Evolutionary conservation across 768 basidiomycete species (phyloP), one percentile per base, ranked within the genome.

Genomic region (Rhodotorula graminis): DNA sequence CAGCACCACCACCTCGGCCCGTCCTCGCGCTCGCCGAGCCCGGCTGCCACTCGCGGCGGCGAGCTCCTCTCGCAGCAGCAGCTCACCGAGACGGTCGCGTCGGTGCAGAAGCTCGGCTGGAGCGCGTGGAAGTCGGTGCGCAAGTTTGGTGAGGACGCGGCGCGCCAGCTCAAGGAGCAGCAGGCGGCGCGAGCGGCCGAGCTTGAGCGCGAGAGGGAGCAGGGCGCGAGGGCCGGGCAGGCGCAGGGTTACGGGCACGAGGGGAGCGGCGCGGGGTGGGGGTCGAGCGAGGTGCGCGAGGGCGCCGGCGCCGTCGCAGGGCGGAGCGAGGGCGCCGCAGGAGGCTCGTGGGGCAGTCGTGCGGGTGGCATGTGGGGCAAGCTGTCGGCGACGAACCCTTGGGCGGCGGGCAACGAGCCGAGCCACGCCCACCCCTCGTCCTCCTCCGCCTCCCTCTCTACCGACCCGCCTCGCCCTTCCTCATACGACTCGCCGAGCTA

Each of bases 31-130:
- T 29, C 53, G 64, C n/a, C 53, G 53, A n/a, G 29, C 53, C n/a
- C 53, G 14, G 29, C 16, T 12, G 27, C 27, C 12, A 27, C 3
- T n/a, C 29, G 53, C n/a, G 53, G 52, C 52, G 52, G n/a, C 44
- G 16, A 46, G 23, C 46, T 49, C 62, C 46, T 42, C 33, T 64
- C 65, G 29, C 72, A 55, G 29, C 65, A 58, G 40, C 67, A 66
- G 42, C 65, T 65, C 23, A 47, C 65, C n/a, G 75, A 67, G 10
- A 69, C 71, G 57, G 67, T 69, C 63, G 70, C 74, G 2, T 68
- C 74, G 42, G 75, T 76, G 10, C 75, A 73, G n/a, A 73, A 73
- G 37, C 58, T 73, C 46, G 75, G 75, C 40, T 76, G 75, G 75
- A 66, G 65, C 19, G 75, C 75, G 4, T 76, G 64, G 64, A 76